Percentiles rank a stretch among this genome's conserved stretches.
Evolutionary conservation across 2,329 filamentous ascomycete genomes (phyloP).

Genomic region (Botryotinia globosa): DNA sequence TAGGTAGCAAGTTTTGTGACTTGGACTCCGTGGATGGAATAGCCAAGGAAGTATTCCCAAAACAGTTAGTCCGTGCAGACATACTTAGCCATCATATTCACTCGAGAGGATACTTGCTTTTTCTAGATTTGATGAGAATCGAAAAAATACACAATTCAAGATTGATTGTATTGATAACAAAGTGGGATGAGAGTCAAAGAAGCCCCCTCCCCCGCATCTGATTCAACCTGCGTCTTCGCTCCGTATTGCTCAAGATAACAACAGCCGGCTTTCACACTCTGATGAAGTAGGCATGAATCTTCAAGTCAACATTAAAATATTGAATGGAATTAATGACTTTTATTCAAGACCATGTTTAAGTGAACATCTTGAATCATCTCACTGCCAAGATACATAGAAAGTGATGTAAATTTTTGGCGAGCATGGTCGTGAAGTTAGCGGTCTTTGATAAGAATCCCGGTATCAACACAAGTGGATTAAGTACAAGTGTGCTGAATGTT

Average conservation of each 20-base stretch:
- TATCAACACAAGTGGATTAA: neutral
- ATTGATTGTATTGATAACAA: neutral
- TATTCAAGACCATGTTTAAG: too few relatives aligned
- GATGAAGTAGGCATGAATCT: neutral
- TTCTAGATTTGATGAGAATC: neutral
- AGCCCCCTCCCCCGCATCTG: too few relatives aligned
- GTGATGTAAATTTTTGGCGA: neutral
- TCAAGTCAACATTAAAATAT: neutral
- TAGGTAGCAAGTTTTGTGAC: neutral
- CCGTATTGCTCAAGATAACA: neutral
- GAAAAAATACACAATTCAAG: rapidly evolving
- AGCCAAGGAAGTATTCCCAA: neutral
- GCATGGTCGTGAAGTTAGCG: neutral
- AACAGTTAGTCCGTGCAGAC: neutral
- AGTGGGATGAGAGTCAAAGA: neutral
- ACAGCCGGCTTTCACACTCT: neutral
- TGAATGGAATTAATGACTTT: neutral
- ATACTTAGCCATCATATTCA: neutral
- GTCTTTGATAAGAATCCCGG: neutral
- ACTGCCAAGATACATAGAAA: neutral
- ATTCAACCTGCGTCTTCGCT: neutral
- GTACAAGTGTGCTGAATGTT: neutral
- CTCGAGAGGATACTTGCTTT: neutral
- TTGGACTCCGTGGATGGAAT: neutral
- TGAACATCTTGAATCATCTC: neutral